Evolutionary conservation across 2,329 filamentous ascomycete genomes (phyloP).

Genomic region (Eutypa lata): DNA sequence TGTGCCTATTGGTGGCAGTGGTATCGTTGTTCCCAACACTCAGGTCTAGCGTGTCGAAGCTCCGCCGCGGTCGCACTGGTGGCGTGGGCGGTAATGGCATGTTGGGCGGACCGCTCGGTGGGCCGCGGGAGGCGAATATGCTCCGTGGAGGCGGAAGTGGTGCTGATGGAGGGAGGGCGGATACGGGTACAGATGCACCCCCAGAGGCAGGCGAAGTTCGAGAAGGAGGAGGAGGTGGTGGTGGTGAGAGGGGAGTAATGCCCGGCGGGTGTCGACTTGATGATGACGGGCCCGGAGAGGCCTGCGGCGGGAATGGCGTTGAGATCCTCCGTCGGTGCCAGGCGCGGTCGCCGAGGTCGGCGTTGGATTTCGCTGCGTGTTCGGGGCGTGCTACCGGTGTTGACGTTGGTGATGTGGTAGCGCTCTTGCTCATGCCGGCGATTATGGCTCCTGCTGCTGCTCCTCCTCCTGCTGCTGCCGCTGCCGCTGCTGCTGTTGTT

Average conservation of each 20-base stretch:
- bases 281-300: background rate
- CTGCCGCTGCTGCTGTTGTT: background rate
- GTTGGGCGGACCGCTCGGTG: constrained; percentile 15
- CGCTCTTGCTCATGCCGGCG: background rate
- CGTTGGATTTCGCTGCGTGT: constrained; percentile 11
- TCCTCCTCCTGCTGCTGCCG: background rate
- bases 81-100: constrained; percentile 18
- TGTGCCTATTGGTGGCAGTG: constrained; percentile 2
- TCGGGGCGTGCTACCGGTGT: constrained; percentile 6
- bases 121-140: background rate
- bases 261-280: too few relatives aligned
- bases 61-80: constrained; percentile 11
- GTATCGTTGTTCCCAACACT: background rate
- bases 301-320: constrained; percentile 15
- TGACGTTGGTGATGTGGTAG: too few relatives aligned
- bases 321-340: constrained; percentile 26
- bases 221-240: too few relatives aligned
- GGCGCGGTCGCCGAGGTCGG: constrained; percentile 22
- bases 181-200: background rate
- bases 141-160: background rate
- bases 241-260: too few relatives aligned
- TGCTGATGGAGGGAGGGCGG: background rate
- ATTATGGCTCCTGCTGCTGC: constrained; percentile 3
- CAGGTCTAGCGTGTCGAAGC: constrained; percentile 11
- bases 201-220: too few relatives aligned